Evolutionary conservation across 768 basidiomycete species (phyloP).

Genomic region (Rhizopogon vinicolor): DNA sequence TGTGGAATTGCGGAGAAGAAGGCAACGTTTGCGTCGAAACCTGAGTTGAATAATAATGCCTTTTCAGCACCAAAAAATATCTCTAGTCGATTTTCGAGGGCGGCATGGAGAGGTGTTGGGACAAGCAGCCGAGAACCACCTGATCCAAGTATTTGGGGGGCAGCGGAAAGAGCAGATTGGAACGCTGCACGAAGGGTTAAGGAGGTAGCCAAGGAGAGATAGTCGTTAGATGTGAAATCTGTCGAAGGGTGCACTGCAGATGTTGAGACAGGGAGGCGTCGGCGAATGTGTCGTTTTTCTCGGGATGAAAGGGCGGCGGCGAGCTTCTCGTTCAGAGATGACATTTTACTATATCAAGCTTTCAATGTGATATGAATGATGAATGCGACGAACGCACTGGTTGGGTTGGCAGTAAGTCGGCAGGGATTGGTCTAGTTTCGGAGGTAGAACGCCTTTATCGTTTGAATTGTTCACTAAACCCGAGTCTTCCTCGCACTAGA

Average conservation of each 20-base stretch:
- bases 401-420: too few species aligned
- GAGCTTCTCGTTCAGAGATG: slow-evolving; percentile 36
- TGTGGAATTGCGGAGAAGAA: slow-evolving; percentile 83
- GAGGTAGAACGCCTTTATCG: too few species aligned
- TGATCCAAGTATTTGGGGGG: slow-evolving; percentile 73
- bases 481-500: too few species aligned
- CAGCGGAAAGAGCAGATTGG: slow-evolving; percentile 43
- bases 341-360: slow-evolving; percentile 11
- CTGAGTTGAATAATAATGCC: slow-evolving; percentile 87
- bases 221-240: slow-evolving; percentile 92
- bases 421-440: too few species aligned
- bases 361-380: too few species aligned
- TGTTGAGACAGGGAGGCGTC: slow-evolving; percentile 53
- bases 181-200: slow-evolving; percentile 51
- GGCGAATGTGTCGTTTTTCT: slow-evolving; percentile 61
- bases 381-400: too few species aligned
- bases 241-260: slow-evolving; percentile 27
- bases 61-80: slow-evolving; percentile 57
- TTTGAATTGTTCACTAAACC: too few species aligned
- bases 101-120: slow-evolving; percentile 47
- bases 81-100: slow-evolving; percentile 67
- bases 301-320: slow-evolving; percentile 56
- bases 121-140: slow-evolving; percentile 86
- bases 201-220: slow-evolving; percentile 75
- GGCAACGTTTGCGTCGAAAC: slow-evolving; percentile 88